A percentile compares a stretch with the other conserved stretches of the same genome.
Evolutionary conservation across 306 rosid genomes (phyloP).

Genomic region (Canavalia gladiata): DNA sequence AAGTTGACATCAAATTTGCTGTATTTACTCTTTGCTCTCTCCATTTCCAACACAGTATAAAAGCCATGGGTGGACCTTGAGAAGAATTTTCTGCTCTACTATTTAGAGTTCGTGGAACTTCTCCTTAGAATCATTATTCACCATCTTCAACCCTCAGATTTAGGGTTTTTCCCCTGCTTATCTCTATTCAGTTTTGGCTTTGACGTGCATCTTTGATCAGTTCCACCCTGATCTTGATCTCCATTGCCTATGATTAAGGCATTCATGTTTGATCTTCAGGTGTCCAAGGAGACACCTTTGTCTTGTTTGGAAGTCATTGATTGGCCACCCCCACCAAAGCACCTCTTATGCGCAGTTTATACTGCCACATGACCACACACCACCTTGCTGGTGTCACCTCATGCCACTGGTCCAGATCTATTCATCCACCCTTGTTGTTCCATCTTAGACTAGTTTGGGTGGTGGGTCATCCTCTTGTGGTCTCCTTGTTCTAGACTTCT

Average conservation of each 20-base stretch:
- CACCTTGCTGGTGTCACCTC: background rate
- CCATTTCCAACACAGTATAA: background rate
- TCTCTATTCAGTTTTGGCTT: background rate
- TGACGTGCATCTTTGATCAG: no score
- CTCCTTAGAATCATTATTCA: background rate
- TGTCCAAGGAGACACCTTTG: background rate
- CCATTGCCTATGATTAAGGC: background rate
- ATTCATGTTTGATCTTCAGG: background rate
- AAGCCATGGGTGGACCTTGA: background rate
- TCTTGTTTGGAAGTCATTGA: background rate
- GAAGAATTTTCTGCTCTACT: background rate
- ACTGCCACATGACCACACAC: no score
- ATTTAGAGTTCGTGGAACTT: background rate
- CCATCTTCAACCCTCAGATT: background rate
- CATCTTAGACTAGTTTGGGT: no score
- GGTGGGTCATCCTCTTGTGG: no score
- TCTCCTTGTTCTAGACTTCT: no score
- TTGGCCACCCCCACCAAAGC: background rate
- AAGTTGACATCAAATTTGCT: background rate
- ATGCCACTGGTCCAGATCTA: no score
- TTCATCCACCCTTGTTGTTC: no score
- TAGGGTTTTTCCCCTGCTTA: background rate
- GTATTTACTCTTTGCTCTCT: background rate
- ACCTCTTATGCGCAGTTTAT: background rate
- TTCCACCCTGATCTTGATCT: no score